Percentiles rank a stretch among this genome's conserved stretches.
These are phyloP conservation scores for Yarrowia galli DNA, from an alignment of 1,139 yeast genomes.

Conservation along the genomic window DNA sequence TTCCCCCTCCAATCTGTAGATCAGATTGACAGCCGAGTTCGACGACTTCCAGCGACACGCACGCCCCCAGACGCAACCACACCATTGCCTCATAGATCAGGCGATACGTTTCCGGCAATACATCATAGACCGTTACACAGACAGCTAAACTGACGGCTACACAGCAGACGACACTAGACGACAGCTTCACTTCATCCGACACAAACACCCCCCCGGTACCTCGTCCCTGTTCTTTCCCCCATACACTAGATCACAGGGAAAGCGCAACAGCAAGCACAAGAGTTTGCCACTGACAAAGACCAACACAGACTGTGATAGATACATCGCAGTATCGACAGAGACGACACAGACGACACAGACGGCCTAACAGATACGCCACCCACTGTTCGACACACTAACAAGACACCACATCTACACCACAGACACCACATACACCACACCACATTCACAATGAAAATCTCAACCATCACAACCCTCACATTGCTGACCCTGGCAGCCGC, in stretches of 20 bases:
- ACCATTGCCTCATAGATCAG: neutral
- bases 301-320: too few species aligned
- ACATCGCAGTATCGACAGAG: too few species aligned
- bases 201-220: too few species aligned
- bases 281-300: neutral
- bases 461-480: neutral
- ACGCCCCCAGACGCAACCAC: neutral
- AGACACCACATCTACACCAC: neutral
- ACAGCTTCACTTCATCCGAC: too few species aligned
- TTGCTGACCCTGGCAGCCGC: conserved; percentile 46
- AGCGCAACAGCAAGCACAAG: neutral
- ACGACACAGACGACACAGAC: too few species aligned
- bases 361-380: too few species aligned
- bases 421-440: neutral
- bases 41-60: neutral
- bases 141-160: too few species aligned
- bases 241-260: neutral
- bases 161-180: too few species aligned
- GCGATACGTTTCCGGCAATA: too few species aligned
- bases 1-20: neutral
- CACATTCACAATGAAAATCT: neutral
- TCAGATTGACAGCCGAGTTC: neutral
- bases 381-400: neutral
- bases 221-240: neutral
- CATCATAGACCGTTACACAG: too few species aligned